Conservation (phyloP, 306 rosid genomes). For the Sicyos baderoa region DNA sequence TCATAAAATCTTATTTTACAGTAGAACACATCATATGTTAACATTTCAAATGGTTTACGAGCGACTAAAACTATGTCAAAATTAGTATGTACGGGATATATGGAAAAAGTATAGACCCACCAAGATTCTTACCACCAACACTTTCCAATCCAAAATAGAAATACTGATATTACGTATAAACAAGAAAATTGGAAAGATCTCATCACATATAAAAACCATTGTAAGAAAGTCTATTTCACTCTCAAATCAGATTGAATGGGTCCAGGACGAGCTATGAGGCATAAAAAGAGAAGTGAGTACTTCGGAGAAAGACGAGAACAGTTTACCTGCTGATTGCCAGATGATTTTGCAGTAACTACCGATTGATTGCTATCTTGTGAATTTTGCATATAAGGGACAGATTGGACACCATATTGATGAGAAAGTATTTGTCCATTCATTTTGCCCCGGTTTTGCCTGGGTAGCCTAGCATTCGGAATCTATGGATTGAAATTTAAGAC, state of each 20-base stretch:
- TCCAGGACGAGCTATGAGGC: not conserved
- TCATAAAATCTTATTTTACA: constrained; percentile 19
- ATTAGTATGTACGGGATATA: no score
- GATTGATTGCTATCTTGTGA: constrained; percentile 41
- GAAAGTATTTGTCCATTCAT: constrained; percentile 44
- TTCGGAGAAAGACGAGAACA: constrained; percentile 3
- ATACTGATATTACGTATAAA: not conserved
- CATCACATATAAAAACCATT: not conserved
- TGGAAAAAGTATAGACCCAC: not conserved
- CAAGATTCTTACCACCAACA: not conserved
- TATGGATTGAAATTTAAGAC: constrained; percentile 26
- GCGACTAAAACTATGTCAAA: no score
- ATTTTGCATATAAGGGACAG: constrained; percentile 32
- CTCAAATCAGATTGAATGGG: not conserved
- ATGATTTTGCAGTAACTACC: constrained; percentile 36
- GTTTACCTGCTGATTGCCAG: constrained; percentile 54
- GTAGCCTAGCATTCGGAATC: constrained; percentile 53
- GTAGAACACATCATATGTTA: not conserved
- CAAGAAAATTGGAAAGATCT: not conserved
- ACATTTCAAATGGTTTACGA: not conserved
- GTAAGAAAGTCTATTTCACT: not conserved
- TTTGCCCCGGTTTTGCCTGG: constrained; percentile 66
- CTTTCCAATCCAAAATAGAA: not conserved
- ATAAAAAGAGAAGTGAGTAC: not conserved
- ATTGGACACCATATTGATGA: constrained; percentile 40